phyloP scores from a whole-genome alignment of 148 eudicot species.

The Heliamphora exappendiculata region DNA sequence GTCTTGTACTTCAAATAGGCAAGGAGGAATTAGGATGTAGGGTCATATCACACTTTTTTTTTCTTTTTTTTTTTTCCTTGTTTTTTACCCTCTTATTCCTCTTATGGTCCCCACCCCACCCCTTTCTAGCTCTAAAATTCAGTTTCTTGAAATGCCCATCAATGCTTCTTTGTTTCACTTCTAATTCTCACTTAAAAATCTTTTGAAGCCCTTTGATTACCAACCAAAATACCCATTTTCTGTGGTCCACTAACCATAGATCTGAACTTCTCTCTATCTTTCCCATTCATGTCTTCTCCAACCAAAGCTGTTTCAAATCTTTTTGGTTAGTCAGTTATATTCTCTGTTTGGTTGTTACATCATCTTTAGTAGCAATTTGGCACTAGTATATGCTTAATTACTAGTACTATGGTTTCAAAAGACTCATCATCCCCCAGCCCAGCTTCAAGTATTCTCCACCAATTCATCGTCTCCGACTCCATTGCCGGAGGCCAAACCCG shows the following conservation, averaged over 20 bases:
- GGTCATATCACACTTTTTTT: no score
- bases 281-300: background rate
- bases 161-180: background rate
- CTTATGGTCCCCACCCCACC: no score
- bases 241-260: no score
- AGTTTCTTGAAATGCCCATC: background rate
- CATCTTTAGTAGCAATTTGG: no score
- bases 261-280: no score
- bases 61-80: no score
- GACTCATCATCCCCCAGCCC: conserved; percentile 45
- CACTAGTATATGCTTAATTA: no score
- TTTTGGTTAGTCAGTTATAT: no score
- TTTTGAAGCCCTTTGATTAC: conserved; percentile 3
- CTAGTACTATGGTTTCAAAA: conserved; percentile 58
- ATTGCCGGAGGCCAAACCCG: conserved; percentile 40
- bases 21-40: background rate
- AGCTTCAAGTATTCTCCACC: conserved; percentile 51
- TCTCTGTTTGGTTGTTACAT: no score
- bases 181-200: background rate
- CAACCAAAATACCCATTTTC: background rate
- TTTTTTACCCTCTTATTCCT: background rate
- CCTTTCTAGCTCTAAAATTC: no score
- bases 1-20: conserved; percentile 8
- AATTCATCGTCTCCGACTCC: conserved; percentile 46
- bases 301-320: background rate